Base-by-base conservation (phyloP, 768 basidiomycete species). In the Vararia minispora region DNA sequence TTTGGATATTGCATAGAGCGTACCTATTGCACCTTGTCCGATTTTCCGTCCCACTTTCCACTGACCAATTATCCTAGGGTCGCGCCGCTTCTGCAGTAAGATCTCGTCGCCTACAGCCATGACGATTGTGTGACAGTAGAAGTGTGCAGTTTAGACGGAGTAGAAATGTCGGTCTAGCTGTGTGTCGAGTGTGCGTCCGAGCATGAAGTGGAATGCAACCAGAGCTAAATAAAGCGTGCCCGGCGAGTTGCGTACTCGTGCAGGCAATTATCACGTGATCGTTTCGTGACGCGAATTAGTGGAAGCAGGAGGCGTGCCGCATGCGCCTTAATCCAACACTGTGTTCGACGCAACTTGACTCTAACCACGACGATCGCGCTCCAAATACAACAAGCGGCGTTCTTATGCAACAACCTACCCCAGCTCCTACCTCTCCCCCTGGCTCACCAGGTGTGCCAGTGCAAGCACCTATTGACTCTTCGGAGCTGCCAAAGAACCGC, bases 401-500 rank as follows among this genome's bases (percentile, higher is more conserved):
- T 18, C 27, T 26, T 18, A 47, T 42, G 39, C 33, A 58, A 39
- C 41, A 78, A 49, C 70, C 76, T 39, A 79, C 79, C 0, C 77
- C 80, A 33, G 73, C 76, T 1, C 79, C 77, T 3, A 62, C 78
- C n/a, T 67, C 69, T n/a, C 62, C 65, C 5, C 68, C 73, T 8
- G 53, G 55, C 22, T 74, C 74, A n/a, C 72, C 69, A 11, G 13
- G 21, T 20, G 34, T 34, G 41, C 16, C 24, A 31, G 14, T 10
- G 28, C 9, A 33, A 40, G 14, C 27, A 33, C 44, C 47, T n/a
- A 57, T 52, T 11, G 45, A 47, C 6, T 75, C 76, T 50, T 66
- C 69, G 10, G 51, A 64, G 6, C 74, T 80, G 16, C 83, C 82
- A 16, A 66, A 69, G 49, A 86, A 85, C 54, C 63, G 57, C 33